Conservation (phyloP, 2,329 filamentous ascomycete genomes). For the Corynespora cassiicola region DNA sequence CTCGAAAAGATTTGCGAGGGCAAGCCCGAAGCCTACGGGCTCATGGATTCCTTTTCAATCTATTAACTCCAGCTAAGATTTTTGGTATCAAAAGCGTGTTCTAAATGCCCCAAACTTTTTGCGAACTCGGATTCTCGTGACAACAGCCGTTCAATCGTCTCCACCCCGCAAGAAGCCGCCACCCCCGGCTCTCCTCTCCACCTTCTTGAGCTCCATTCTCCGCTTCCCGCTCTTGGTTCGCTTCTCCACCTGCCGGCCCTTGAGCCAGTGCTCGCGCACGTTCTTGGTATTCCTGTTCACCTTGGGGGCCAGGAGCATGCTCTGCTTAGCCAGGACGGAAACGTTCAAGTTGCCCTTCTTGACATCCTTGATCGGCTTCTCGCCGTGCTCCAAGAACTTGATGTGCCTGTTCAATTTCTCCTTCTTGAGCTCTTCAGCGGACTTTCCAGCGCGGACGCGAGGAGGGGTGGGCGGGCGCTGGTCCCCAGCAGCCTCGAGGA, state of each 20-base stretch:
- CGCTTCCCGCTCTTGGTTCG: constrained; percentile 16
- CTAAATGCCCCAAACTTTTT: too few relatives aligned
- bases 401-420: constrained; percentile 56
- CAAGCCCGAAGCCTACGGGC: too few relatives aligned
- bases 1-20: too few relatives aligned
- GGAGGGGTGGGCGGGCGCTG: constrained; percentile 54
- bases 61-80: too few relatives aligned
- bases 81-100: too few relatives aligned
- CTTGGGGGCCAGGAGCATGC: constrained; percentile 52
- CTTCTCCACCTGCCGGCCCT: constrained; percentile 45
- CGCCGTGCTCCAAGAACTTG: constrained; percentile 56
- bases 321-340: constrained; percentile 54
- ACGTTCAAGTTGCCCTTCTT: constrained; percentile 57
- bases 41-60: too few relatives aligned
- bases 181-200: constrained; percentile 36
- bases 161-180: constrained; percentile 39
- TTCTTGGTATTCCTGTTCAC: constrained; percentile 42
- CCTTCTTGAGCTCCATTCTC: constrained; percentile 25
- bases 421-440: constrained; percentile 40
- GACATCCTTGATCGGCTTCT: constrained; percentile 59
- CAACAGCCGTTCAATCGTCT: constrained; percentile 17
- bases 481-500: constrained; percentile 55
- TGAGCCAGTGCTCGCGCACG: constrained; percentile 51
- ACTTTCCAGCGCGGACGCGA: constrained; percentile 23
- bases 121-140: too few relatives aligned